These are phyloP conservation scores for Staphylotrichum longicolle DNA, from an alignment of 495 filamentous ascomycete species.

Conservation along the genomic window DNA sequence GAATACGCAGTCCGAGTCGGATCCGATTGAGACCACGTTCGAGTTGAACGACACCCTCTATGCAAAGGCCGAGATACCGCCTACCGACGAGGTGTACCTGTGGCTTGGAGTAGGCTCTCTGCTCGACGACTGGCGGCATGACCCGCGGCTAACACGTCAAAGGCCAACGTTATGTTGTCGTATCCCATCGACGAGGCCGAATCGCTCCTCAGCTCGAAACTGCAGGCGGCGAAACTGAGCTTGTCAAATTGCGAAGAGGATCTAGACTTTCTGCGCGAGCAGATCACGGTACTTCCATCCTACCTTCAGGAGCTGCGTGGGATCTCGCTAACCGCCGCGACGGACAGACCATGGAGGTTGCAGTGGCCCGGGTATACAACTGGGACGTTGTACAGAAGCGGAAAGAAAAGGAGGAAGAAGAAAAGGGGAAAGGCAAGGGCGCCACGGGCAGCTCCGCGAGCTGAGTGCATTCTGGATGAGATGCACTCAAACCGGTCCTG, in stretches of 20 bases:
- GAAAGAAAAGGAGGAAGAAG: conserved; percentile 78
- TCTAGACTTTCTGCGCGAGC: conserved; percentile 90
- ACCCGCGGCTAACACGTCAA: background rate
- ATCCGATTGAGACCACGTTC: conserved; percentile 85
- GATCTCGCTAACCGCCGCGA: background rate
- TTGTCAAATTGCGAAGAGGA: conserved; percentile 90
- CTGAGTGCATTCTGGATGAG: conserved; percentile 15
- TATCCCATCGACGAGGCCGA: conserved; percentile 89
- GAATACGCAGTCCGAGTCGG: conserved; percentile 42
- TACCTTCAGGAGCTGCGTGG: background rate
- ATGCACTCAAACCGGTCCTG: background rate
- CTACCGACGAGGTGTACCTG: conserved; percentile 89
- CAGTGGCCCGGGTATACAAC: conserved; percentile 95
- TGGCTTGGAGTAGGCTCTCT: conserved; percentile 76
- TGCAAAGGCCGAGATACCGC: conserved; percentile 77
- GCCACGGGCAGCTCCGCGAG: conserved; percentile 26
- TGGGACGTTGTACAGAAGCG: conserved; percentile 94
- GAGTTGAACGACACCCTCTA: conserved; percentile 96
- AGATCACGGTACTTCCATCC: conserved; percentile 76
- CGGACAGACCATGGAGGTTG: conserved; percentile 86
- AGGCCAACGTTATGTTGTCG: conserved; percentile 96
- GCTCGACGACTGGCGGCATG: background rate
- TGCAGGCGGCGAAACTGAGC: conserved; percentile 73
- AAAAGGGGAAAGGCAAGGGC: conserved; percentile 40
- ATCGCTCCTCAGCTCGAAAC: conserved; percentile 71